These are phyloP conservation scores for Hyaloperonospora brassicae DNA, from an alignment of 352 stramenopile species.

Conservation along the genomic window DNA sequence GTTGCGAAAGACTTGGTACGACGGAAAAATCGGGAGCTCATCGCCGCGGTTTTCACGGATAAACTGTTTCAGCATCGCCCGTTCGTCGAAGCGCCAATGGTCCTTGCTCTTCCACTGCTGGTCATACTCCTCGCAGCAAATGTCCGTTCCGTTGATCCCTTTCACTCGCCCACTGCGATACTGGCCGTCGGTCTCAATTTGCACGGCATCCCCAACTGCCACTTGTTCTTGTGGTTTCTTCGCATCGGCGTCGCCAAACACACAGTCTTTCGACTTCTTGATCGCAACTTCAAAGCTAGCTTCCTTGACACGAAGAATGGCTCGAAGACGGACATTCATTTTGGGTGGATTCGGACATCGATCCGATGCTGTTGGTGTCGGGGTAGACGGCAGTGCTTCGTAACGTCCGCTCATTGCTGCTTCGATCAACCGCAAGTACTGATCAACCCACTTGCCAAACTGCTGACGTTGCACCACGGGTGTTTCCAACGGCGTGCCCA, in stretches of 20 bases:
- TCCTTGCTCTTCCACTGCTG: constrained; percentile 13
- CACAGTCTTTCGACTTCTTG: not conserved
- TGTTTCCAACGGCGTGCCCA: constrained; percentile 25
- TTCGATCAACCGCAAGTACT: constrained; percentile 28
- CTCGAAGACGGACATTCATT: constrained; percentile 26
- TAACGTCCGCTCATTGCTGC: constrained; percentile 30
- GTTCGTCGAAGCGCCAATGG: not conserved
- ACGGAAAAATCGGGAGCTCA: constrained; percentile 16
- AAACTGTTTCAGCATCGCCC: constrained; percentile 17
- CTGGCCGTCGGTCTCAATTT: not conserved
- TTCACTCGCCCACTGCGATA: constrained; percentile 8
- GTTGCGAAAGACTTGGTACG: constrained; percentile 32
- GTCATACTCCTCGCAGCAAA: constrained; percentile 14
- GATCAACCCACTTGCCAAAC: constrained; percentile 25
- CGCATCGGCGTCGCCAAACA: not conserved
- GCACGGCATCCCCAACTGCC: not conserved
- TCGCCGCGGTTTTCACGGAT: constrained; percentile 22
- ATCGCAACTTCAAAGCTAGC: not conserved
- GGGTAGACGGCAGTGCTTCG: constrained; percentile 10
- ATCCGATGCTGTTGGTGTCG: too few species aligned
- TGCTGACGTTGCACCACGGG: constrained; percentile 21
- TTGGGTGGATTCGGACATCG: too few species aligned
- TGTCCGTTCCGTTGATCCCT: constrained; percentile 10
- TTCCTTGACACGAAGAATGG: not conserved
- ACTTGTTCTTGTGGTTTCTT: constrained; percentile 3